These are phyloP conservation scores for Tricladium varicosporioides DNA, from an alignment of 2,329 filamentous ascomycete species.

Conservation along the genomic window DNA sequence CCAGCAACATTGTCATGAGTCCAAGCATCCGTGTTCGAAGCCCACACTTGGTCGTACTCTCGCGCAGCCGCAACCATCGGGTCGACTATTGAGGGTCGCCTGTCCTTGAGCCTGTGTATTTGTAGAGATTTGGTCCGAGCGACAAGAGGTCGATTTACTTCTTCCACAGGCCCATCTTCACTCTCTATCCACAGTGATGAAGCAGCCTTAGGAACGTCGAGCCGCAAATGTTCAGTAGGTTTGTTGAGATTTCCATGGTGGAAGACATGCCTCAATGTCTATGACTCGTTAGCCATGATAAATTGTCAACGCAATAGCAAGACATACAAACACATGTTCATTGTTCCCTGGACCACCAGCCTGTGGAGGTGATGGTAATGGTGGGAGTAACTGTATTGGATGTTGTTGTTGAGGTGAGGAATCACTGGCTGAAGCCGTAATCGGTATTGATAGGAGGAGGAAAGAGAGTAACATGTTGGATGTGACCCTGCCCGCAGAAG, in stretches of 20 bases:
- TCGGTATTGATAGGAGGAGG: constrained; percentile 55
- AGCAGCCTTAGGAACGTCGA: constrained; percentile 60
- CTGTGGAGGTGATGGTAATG: constrained; percentile 39
- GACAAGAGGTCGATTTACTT: constrained; percentile 51
- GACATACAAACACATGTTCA: constrained; percentile 53
- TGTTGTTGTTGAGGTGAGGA: constrained; percentile 31
- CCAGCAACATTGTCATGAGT: constrained; percentile 70
- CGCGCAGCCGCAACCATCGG: constrained; percentile 73
- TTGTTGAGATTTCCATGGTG: constrained; percentile 84
- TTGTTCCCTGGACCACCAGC: constrained; percentile 43
- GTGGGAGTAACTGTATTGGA: constrained; percentile 24
- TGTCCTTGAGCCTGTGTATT: constrained; percentile 80
- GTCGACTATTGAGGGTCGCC: constrained; percentile 74
- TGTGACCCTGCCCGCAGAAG: constrained; percentile 61
- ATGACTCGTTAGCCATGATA: constrained; percentile 19
- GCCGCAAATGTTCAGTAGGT: constrained; percentile 71
- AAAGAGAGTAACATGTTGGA: constrained; percentile 62
- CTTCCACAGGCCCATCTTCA: constrained; percentile 54
- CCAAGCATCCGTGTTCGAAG: constrained; percentile 75
- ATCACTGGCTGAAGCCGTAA: constrained; percentile 35
- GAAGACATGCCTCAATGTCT: constrained; percentile 81
- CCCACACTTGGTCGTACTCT: constrained; percentile 63
- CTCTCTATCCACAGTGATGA: constrained; percentile 60
- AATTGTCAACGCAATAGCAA: background rate
- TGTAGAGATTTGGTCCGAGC: constrained; percentile 63